Evolutionary conservation across 139 green algal species (phyloP), one percentile per base, ranked within the genome.

Genomic region (Coelastrella sp.): DNA sequence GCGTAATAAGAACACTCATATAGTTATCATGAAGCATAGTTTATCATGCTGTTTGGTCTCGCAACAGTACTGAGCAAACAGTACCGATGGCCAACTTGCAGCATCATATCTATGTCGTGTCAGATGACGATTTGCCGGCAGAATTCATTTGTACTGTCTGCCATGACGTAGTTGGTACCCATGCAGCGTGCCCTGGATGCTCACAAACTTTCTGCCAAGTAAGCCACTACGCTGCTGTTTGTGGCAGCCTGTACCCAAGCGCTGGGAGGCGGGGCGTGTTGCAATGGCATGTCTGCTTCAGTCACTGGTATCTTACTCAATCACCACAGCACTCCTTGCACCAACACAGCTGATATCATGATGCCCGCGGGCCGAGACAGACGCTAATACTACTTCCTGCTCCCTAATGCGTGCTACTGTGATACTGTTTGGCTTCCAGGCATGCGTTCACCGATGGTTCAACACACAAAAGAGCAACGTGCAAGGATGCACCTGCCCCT

Each of bases 401-500:
- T 49, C 35, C 1, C 35, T 49, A 1, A 49, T 49, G 35, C 3
- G 35, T 49, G 35, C 35, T 49, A 49, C 35, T 49, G 35, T 49
- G 1, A 49, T 49, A 3, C 35, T 49, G 35, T 49, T 49, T 49
- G 35, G 35, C 35, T 49, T 74, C 22, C 81, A 87, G 82, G 25
- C 19, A 25, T 87, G 82, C 22, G 82, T 78, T 7, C 82, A 87
- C 61, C 76, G 57, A 25, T 87, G 82, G 82, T 87, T 61, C 24
- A 78, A 87, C 82, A 63, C 25, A 27, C 24, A 89, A 20, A 83
- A 84, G n/a, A 81, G 57, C 70, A 89, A 74, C 22, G 35, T n/a
- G 56, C 75, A 84, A 8, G 25, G 58, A 74, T 90, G 86, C 86
- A 70, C 86, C 74, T 90, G 86, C 75, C 86, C 86, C 59, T 90